Evolutionary conservation across 805 yeast species (phyloP).

Genomic region (Kodamaea leandrae): DNA sequence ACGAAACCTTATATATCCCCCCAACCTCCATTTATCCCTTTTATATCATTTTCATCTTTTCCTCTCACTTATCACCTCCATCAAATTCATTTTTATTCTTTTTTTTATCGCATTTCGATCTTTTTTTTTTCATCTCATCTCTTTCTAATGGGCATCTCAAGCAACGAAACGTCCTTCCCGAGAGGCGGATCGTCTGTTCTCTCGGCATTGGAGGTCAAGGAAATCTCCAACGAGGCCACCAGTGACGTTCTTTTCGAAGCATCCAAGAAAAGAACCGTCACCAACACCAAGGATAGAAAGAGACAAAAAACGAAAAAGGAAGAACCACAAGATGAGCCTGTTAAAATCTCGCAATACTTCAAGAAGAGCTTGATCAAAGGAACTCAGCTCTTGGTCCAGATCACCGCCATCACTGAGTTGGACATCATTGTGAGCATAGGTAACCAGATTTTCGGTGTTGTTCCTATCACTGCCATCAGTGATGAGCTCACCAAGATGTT

Average conservation of each 20-base stretch:
- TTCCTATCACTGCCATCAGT: slow-evolving; percentile 72
- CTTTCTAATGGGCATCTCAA: slow-evolving; percentile 22
- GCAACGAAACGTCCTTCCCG: slow-evolving; percentile 70
- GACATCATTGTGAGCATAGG: slow-evolving; percentile 74
- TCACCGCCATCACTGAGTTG: slow-evolving; percentile 54
- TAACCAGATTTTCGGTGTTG: slow-evolving; percentile 75
- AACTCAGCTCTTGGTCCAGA: slow-evolving; percentile 72
- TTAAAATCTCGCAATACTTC: slow-evolving; percentile 56
- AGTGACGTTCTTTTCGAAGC: slow-evolving; percentile 79
- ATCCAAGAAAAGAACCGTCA: slow-evolving; percentile 25
- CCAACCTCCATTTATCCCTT: not conserved
- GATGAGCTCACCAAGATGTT: slow-evolving; percentile 55
- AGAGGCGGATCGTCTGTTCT: slow-evolving; percentile 92
- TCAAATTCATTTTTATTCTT: not conserved
- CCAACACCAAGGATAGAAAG: slow-evolving; percentile 25
- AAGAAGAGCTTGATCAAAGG: slow-evolving; percentile 70
- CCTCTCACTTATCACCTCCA: too few relatives aligned
- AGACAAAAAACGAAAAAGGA: slow-evolving; percentile 18
- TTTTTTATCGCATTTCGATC: not conserved
- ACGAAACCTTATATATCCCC: too few relatives aligned
- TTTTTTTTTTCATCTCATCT: slow-evolving; percentile 1
- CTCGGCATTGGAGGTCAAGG: slow-evolving; percentile 87
- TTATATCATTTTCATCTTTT: not conserved
- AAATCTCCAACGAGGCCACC: slow-evolving; percentile 89
- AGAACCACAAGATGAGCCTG: slow-evolving; percentile 21